Conservation (phyloP, 345 rosid species). For the Gossypium herbaceum region DNA sequence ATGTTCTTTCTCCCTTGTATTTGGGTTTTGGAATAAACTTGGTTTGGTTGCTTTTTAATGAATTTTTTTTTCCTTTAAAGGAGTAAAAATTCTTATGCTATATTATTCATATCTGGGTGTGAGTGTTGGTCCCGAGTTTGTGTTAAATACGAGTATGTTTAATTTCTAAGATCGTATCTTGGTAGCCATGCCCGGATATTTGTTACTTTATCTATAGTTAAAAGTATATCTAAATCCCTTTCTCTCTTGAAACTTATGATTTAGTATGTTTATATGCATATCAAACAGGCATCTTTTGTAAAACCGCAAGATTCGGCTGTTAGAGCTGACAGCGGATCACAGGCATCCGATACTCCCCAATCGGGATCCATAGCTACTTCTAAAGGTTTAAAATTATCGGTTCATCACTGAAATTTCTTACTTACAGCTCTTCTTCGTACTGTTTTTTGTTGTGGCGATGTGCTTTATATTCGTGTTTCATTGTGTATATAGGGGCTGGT, state of each 20-base stretch:
- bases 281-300: slow-evolving; percentile 54
- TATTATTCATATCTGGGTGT: too few relatives aligned
- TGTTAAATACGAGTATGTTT: too few relatives aligned
- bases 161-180: too few relatives aligned
- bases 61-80: background rate
- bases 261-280: slow-evolving; percentile 14
- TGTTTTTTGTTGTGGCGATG: background rate
- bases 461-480: slow-evolving; percentile 6
- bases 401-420: slow-evolving; percentile 9
- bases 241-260: background rate
- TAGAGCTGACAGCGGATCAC: slow-evolving; percentile 47
- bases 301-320: slow-evolving; percentile 53
- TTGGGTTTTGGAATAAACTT: background rate
- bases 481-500: slow-evolving; percentile 27
- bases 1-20: background rate
- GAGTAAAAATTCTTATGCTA: background rate
- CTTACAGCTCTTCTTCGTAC: background rate
- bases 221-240: background rate
- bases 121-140: too few relatives aligned
- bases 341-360: slow-evolving; percentile 42
- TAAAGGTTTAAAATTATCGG: slow-evolving; percentile 47
- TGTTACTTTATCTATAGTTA: background rate
- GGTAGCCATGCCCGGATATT: background rate
- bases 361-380: slow-evolving; percentile 52
- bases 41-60: background rate